Percentiles rank a stretch among this genome's conserved stretches.
phyloP scores from a whole-genome alignment of 2,329 filamentous ascomycete species.

The Thielaviopsis punctulata region DNA sequence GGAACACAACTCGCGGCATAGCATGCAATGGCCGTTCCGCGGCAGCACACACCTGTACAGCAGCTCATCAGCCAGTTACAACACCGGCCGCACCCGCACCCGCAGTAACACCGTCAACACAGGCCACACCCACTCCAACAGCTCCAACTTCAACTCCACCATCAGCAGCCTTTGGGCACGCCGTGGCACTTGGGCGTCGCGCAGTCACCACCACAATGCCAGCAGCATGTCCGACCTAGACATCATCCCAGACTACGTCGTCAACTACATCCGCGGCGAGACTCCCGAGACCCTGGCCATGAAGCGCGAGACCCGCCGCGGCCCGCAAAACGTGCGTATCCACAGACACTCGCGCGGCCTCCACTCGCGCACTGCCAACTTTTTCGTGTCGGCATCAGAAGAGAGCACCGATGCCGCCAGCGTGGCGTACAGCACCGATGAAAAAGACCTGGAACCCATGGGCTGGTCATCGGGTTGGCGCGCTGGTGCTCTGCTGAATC shows the following conservation, averaged over 20 bases:
- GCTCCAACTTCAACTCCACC: conserved; percentile 2
- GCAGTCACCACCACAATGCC: conserved; percentile 11
- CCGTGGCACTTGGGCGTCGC: conserved; percentile 3
- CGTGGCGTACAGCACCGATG: neutral
- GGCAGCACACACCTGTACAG: conserved; percentile 7
- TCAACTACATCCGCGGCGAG: conserved; percentile 37
- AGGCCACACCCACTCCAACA: neutral
- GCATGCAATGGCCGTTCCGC: conserved; percentile 13
- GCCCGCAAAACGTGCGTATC: conserved; percentile 6
- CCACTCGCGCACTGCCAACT: conserved; percentile 21
- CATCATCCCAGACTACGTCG: conserved; percentile 37
- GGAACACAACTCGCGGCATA: conserved; percentile 4
- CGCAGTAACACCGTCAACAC: no score
- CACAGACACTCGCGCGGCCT: conserved; percentile 13
- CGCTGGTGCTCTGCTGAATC: conserved; percentile 28
- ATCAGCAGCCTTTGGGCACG: conserved; percentile 9
- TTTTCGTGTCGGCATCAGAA: conserved; percentile 15
- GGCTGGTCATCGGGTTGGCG: conserved; percentile 28
- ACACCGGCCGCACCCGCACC: conserved; percentile 2
- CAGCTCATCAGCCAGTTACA: conserved; percentile 5
- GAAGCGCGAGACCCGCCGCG: conserved; percentile 22
- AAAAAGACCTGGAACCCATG: conserved; percentile 11
- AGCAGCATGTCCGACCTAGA: conserved; percentile 23
- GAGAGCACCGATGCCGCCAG: neutral
- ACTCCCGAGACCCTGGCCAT: conserved; percentile 34